Evolutionary conservation across 1,139 yeast species (phyloP), one percentile per base, ranked within the genome.

Genomic region (Pichia cactophila): DNA sequence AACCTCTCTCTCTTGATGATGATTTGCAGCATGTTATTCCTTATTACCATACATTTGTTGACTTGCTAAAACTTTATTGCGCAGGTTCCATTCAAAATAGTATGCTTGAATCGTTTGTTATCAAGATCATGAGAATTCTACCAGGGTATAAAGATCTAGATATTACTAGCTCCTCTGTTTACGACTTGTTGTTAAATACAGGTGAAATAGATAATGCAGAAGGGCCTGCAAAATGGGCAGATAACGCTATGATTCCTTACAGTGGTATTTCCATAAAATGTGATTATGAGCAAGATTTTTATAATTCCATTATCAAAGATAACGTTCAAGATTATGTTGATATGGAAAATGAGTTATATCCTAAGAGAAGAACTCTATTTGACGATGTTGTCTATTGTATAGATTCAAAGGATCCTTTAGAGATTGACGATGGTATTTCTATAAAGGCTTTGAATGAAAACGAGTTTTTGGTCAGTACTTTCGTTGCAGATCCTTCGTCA

Each of bases 341-440:
- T 29, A 47, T 58, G 6, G 46, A 53, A 0, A 45, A 58, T 2
- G 83, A 80, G 53, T 69, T 74, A 0, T 61, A 71, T 33, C 51
- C 54, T 2, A 2, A 29, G 39, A 46, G 0, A 51, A 45, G 53
- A 36, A 4, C 5, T 2, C 35, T 39, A n/a, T 75, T 71, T 52
- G 61, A 69, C 12, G 66, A 75, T 38, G 77, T 83, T 0, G 81
- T 90, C 0, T 92, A 82, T 62, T 89, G 97, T 66, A 89, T 92
- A 52, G 98, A 92, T 66, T 76, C 84, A 3, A 79, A 73, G 12
- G 75, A 74, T 42, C 96, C 97, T 0, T 84, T 85, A 58, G 98
- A 92, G 65, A 86, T 92, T 54, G 98, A 92, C 65, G 98, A 92
- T 65, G 98, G 97, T 43, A 74, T 92, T 29, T 80, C 96, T 0